Evolutionary conservation across 495 filamentous ascomycete genomes (phyloP).

Genomic region (Talaromyces nanjingensis): DNA sequence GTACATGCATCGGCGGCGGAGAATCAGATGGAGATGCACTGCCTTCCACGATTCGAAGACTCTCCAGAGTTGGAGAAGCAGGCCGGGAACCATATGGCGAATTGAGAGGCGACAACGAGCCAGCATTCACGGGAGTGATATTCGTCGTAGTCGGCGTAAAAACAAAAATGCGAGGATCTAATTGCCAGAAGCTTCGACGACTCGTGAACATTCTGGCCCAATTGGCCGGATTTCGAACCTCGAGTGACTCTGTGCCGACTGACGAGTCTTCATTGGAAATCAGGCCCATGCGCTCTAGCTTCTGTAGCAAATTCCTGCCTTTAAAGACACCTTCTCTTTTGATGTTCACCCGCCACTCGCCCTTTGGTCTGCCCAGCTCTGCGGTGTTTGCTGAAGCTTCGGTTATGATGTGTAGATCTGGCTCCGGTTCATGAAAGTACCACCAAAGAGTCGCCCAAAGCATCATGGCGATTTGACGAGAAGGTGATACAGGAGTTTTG

Average conservation of each 20-base stretch:
- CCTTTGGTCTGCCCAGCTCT: slow-evolving; percentile 60
- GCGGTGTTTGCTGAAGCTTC: slow-evolving; percentile 60
- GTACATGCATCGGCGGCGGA: slow-evolving; percentile 10
- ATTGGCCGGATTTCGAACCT: slow-evolving; percentile 52
- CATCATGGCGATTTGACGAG: slow-evolving; percentile 89
- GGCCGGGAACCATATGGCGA: slow-evolving; percentile 50
- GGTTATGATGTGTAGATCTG: slow-evolving; percentile 48
- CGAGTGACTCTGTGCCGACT: slow-evolving; percentile 54
- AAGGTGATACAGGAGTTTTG: slow-evolving; percentile 70
- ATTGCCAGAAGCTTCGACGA: slow-evolving; percentile 82
- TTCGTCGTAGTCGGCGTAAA: slow-evolving; percentile 68
- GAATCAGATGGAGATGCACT: slow-evolving; percentile 19
- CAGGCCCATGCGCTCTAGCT: slow-evolving; percentile 88
- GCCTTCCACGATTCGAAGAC: slow-evolving; percentile 17
- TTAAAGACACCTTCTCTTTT: slow-evolving; percentile 81
- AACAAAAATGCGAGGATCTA: slow-evolving; percentile 78
- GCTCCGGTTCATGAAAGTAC: slow-evolving; percentile 76
- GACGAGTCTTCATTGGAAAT: slow-evolving; percentile 68
- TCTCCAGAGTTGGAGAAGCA: slow-evolving; percentile 52
- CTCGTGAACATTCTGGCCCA: slow-evolving; percentile 82
- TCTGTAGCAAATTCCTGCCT: slow-evolving; percentile 73
- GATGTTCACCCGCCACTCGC: slow-evolving; percentile 84
- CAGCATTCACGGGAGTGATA: slow-evolving; percentile 8
- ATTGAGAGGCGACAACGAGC: slow-evolving; percentile 49
- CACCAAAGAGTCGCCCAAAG: slow-evolving; percentile 90